A percentile compares a stretch with the other conserved stretches of the same genome.
These are phyloP conservation scores for Boletus subcaerulescens DNA, from an alignment of 768 basidiomycete species.

Conservation along the genomic window DNA sequence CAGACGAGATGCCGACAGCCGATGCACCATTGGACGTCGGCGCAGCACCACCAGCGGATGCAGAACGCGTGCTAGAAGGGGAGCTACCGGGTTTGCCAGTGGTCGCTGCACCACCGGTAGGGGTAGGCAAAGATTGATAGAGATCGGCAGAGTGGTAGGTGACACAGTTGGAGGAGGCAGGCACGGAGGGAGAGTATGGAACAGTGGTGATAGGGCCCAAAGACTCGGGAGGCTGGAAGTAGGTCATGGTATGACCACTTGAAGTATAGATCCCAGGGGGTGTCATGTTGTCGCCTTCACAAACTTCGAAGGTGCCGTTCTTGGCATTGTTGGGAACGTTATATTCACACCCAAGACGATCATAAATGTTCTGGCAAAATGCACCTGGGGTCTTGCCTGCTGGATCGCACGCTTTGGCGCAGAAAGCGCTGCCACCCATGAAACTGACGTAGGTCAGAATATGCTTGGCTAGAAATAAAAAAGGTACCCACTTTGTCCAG, in stretches of 20 bases:
- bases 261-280: conserved; percentile 51
- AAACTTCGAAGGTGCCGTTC: conserved; percentile 59
- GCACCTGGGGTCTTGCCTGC: conserved; percentile 42
- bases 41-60: conserved; percentile 14
- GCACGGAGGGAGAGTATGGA: conserved; percentile 41
- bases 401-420: conserved; percentile 72
- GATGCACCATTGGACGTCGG: conserved; percentile 18
- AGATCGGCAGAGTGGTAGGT: conserved; percentile 36
- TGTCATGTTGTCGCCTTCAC: conserved; percentile 63
- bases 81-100: not conserved
- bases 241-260: conserved; percentile 42
- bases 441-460: conserved; percentile 43
- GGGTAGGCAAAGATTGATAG: conserved; percentile 27
- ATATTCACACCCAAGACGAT: conserved; percentile 71
- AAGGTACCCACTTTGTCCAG: conserved; percentile 62
- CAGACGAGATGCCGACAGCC: conserved; percentile 26
- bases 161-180: conserved; percentile 44
- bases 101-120: conserved; percentile 1
- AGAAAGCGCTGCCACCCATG: conserved; percentile 64
- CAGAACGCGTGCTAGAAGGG: conserved; percentile 10
- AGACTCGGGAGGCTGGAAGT: conserved; percentile 47
- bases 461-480: not conserved
- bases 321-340: conserved; percentile 67
- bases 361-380: conserved; percentile 71
- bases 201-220: conserved; percentile 41